phyloP scores from a whole-genome alignment of 805 yeast genomes.

The Teunomyces atbi region DNA sequence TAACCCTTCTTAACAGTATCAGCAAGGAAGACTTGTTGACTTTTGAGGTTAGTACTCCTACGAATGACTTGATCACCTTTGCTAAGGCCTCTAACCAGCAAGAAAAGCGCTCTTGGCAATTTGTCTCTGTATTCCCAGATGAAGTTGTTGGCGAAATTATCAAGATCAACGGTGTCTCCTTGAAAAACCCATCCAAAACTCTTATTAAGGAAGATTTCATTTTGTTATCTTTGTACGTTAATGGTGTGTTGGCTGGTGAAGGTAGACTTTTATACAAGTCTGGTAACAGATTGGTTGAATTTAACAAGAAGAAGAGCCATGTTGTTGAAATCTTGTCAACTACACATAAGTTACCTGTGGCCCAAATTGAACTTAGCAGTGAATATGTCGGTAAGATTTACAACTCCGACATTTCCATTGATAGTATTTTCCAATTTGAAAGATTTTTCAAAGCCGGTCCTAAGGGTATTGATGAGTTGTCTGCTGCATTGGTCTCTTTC shows the following conservation, averaged over 20 bases:
- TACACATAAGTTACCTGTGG: conserved; percentile 35
- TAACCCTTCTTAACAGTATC: conserved; percentile 28
- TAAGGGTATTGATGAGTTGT: conserved; percentile 43
- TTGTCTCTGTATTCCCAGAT: conserved; percentile 67
- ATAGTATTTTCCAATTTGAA: conserved; percentile 54
- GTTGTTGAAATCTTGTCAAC: conserved; percentile 44
- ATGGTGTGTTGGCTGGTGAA: conserved; percentile 62
- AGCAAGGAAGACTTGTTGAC: conserved; percentile 46
- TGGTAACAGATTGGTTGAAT: conserved; percentile 48
- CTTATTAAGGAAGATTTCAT: conserved; percentile 51
- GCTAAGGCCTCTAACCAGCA: conserved; percentile 67
- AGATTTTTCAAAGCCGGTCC: conserved; percentile 42
- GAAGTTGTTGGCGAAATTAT: conserved; percentile 74
- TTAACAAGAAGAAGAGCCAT: conserved; percentile 41
- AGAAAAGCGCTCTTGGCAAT: conserved; percentile 57
- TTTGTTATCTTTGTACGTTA: conserved; percentile 54
- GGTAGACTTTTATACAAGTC: conserved; percentile 53
- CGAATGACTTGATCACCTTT: conserved; percentile 50
- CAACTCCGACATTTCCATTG: conserved; percentile 57
- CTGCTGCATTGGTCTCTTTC: conserved; percentile 47
- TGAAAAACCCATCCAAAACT: conserved; percentile 32
- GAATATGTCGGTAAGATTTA: conserved; percentile 68
- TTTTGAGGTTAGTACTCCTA: conserved; percentile 52
- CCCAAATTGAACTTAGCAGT: conserved; percentile 53
- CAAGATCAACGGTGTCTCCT: conserved; percentile 57